Evolutionary conservation across 305 asterid species (phyloP).

Genomic region (Nicotiana rustica): DNA sequence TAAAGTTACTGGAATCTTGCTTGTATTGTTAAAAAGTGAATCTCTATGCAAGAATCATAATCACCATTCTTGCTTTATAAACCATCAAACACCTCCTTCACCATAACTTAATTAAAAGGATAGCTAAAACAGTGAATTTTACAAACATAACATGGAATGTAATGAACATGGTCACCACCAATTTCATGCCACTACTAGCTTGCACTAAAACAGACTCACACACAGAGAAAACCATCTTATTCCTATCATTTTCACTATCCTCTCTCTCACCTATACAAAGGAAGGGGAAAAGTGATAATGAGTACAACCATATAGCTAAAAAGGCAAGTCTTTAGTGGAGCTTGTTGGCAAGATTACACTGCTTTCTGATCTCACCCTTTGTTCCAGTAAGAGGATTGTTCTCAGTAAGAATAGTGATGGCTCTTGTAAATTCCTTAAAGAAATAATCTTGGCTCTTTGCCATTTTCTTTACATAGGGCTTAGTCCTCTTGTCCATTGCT

Average conservation of each 20-base stretch:
- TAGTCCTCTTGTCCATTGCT: constrained; percentile 78
- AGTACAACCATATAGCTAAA: background rate
- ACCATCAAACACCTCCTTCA: constrained; percentile 39
- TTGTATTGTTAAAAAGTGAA: constrained; percentile 2
- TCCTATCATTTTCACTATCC: constrained; percentile 12
- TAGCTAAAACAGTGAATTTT: constrained; percentile 22
- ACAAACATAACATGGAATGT: constrained; percentile 36
- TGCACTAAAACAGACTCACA: constrained; percentile 40
- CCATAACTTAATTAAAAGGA: constrained; percentile 30
- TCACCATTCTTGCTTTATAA: constrained; percentile 36
- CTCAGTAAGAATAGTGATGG: constrained; percentile 81
- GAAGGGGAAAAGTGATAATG: constrained; percentile 33
- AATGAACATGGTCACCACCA: constrained; percentile 39
- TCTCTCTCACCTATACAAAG: constrained; percentile 21
- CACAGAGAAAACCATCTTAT: constrained; percentile 42
- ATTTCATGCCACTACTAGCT: constrained; percentile 29
- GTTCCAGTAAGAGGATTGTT: constrained; percentile 93
- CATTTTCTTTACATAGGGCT: constrained; percentile 92
- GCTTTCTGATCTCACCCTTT: constrained; percentile 86
- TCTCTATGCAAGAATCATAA: background rate
- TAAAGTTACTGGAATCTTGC: background rate
- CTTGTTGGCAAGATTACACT: constrained; percentile 91
- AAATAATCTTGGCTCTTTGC: constrained; percentile 87
- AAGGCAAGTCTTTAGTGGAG: constrained; percentile 46
- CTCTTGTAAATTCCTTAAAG: constrained; percentile 75